Base-by-base conservation (phyloP, 768 basidiomycete species). In the Naematelia aurantialba region DNA sequence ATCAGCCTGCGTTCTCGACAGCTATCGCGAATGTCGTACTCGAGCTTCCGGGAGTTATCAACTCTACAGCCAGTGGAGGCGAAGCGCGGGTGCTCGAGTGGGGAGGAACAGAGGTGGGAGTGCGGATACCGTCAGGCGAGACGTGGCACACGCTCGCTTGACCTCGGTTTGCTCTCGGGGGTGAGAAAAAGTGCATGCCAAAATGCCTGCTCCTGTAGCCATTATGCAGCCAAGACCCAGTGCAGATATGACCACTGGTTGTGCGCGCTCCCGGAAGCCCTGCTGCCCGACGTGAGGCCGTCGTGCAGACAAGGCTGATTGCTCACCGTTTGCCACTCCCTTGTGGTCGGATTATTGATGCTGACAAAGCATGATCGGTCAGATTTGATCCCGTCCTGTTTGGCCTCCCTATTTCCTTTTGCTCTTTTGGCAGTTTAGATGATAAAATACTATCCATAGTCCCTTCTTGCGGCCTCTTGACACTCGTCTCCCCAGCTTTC, bases 1-100 rank as follows among this genome's bases (percentile, higher is more conserved):
- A 79, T 2, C 88, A 86, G 69, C 47, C 60, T 62, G 66, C 70
- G 8, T 72, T 78, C 56, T 51, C 64, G 0, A 59, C 53, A 3
- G 58, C 66, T 1, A 67, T 76, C 4, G 39, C 65, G 0, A 56
- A 57, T 12, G 63, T 74, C 1, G 73, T 74, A 3, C 31, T 31
- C 3, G 63, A 67, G 45, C 53, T 70, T 12, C 69, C 69, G 0
- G 56, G 49, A 2, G 39, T 58, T 3, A 42, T 70, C 17, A 60
- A 62, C 19, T 30, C 45, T 26, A 39, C 34, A 8, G 34, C 34
- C 34, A 39, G 34, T 17, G n/a, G 59, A 44, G 46, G 46, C n/a
- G 46, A 47, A 21, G 25, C 46, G 19, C 8, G 54, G 50, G 51
- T 39, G 39, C 46, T 47, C 3, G 50, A 5, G 45, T 39, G 45